Evolutionary conservation across 495 filamentous ascomycete genomes (phyloP), one percentile per base, ranked within the genome.

Genomic region (Copromyces sp.): DNA sequence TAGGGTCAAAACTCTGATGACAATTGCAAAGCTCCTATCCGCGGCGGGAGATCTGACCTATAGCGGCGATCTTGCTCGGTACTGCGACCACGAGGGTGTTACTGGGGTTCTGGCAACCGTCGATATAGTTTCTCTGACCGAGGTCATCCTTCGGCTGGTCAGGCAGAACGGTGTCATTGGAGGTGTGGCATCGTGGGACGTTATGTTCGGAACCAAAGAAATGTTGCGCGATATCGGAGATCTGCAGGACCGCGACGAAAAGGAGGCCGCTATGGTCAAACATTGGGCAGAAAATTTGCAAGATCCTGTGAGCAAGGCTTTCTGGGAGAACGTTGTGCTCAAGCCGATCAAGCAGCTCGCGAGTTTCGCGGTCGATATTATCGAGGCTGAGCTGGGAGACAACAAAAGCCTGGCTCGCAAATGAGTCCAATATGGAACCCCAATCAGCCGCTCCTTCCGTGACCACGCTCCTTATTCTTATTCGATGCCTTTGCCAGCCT

Each of bases 101-200:
- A 73, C 77, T 9, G 74, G 77, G 3, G 70, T 75, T 3, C 41
- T 84, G 35, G 71, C 71, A 3, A 75, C 73, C 39, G 79, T 75
- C 14, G 83, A 86, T 40, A 83, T 83, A 39, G 77, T 79, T 12
- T 82, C 79, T n/a, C 75, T 86, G 53, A 83, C 81, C 74, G 81
- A 86, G 68, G 74, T 73, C 11, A 45, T 84, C 14, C 72, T 86
- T 29, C 75, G 77, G 3, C 74, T 84, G 11, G 75, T 80, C 11
- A 39, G 82, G 5, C 75, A 80, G 39, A 78, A 81, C 20, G 78
- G 73, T 8, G 75, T 76, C 1, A 69, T 77, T 9, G 79, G 78
- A 2, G 78, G 80, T 42, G 78, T 78, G 2, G 75, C 75, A 29
- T 77, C 81, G 12, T 84, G 83, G 83, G 75, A 77, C 0, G 72